These are phyloP conservation scores for Hymenoscyphus infarciens DNA, from an alignment of 2,329 filamentous ascomycete genomes.

Conservation along the genomic window DNA sequence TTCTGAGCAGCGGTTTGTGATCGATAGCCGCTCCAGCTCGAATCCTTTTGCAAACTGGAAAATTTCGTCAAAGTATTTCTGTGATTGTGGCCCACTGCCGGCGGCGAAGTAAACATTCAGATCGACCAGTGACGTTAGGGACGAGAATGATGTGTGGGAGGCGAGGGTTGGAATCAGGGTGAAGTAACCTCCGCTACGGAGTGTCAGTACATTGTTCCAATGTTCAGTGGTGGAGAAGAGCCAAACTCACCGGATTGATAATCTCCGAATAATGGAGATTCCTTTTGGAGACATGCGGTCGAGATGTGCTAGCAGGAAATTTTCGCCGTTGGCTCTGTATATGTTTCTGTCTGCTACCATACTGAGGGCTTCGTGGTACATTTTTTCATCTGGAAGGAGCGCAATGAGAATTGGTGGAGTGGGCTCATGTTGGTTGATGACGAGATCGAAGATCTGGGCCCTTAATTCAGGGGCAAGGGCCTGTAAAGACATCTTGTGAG, in stretches of 20 bases:
- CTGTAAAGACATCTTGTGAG: neutral
- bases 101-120: neutral
- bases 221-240: neutral
- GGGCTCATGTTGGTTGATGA: neutral
- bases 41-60: neutral
- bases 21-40: neutral
- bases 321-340: neutral
- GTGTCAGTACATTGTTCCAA: neutral
- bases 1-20: neutral
- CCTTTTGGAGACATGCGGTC: neutral
- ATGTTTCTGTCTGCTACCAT: neutral
- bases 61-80: neutral
- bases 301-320: neutral
- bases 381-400: neutral
- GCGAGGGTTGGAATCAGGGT: neutral
- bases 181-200: neutral
- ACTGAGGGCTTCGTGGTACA: neutral
- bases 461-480: neutral
- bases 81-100: neutral
- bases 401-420: neutral
- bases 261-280: neutral
- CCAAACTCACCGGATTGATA: neutral
- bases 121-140: neutral
- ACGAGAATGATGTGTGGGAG: neutral
- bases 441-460: neutral